These are phyloP conservation scores for Hebeloma cylindrosporum DNA, from an alignment of 768 basidiomycete species.

Conservation along the genomic window DNA sequence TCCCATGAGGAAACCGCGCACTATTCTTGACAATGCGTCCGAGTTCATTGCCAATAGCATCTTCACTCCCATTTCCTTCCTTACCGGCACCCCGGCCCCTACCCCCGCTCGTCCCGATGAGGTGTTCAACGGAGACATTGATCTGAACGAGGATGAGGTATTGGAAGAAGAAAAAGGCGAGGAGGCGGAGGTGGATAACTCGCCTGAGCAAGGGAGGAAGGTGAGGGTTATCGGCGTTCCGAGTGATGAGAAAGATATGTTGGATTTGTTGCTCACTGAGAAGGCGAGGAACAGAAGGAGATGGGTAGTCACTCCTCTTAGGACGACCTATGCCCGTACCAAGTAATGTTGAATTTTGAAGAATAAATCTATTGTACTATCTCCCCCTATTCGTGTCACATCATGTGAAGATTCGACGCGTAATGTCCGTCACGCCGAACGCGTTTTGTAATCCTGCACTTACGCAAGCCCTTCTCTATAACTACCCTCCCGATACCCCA, in stretches of 20 bases:
- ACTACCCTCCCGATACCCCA: background rate
- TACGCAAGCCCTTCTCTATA: constrained; percentile 17
- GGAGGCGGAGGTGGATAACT: constrained; percentile 79
- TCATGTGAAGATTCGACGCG: constrained; percentile 13
- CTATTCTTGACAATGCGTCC: constrained; percentile 71
- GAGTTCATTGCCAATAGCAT: constrained; percentile 63
- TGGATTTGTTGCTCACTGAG: constrained; percentile 27
- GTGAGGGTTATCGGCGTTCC: constrained; percentile 50
- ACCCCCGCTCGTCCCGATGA: constrained; percentile 60
- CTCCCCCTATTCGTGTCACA: constrained; percentile 9
- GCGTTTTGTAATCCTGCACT: constrained; percentile 11
- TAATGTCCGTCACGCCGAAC: constrained; percentile 16
- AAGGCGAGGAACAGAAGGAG: constrained; percentile 36
- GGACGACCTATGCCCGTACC: constrained; percentile 38
- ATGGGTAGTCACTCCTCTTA: constrained; percentile 39
- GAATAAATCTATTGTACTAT: background rate
- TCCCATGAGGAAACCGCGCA: constrained; percentile 65
- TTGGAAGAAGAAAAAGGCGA: constrained; percentile 77
- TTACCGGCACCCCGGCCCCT: constrained; percentile 38
- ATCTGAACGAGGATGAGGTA: constrained; percentile 75
- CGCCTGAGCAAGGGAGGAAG: constrained; percentile 51
- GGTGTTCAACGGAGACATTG: constrained; percentile 66
- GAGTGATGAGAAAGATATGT: constrained; percentile 28
- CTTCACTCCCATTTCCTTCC: constrained; percentile 54
- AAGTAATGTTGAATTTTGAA: constrained; percentile 13